A percentile compares a stretch with the other conserved stretches of the same genome.
These are phyloP conservation scores for Phytopythium aichiense DNA, from an alignment of 352 stramenopile species.

Conservation along the genomic window DNA sequence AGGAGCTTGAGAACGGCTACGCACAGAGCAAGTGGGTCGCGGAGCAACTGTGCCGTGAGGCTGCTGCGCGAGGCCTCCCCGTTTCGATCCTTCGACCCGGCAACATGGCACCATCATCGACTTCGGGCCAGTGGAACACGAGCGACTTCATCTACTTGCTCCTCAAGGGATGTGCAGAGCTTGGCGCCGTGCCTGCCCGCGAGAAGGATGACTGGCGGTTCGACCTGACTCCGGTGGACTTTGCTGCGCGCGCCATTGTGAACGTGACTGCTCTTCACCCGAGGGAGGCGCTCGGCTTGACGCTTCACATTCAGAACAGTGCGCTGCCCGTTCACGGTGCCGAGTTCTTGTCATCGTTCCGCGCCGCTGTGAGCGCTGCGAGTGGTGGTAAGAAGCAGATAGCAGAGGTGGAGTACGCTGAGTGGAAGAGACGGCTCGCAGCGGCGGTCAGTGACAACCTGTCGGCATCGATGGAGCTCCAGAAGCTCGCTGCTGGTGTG, in stretches of 20 bases:
- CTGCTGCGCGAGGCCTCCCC: constrained; percentile 70
- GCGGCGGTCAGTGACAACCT: constrained; percentile 11
- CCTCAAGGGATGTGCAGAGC: constrained; percentile 66
- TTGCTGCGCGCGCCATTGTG: constrained; percentile 83
- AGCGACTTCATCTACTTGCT: constrained; percentile 90
- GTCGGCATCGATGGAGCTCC: constrained; percentile 28
- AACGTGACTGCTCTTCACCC: constrained; percentile 64
- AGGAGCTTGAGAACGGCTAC: constrained; percentile 79
- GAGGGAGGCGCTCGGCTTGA: constrained; percentile 51
- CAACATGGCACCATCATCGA: constrained; percentile 81
- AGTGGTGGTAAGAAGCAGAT: constrained; percentile 18
- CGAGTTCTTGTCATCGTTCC: constrained; percentile 46
- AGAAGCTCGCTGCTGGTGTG: constrained; percentile 57
- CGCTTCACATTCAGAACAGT: constrained; percentile 74
- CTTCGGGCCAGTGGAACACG: constrained; percentile 74
- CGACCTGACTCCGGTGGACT: constrained; percentile 92
- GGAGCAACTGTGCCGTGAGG: constrained; percentile 84
- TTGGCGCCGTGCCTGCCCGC: constrained; percentile 56
- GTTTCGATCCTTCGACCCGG: constrained; percentile 86
- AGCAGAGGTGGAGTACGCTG: constrained; percentile 22
- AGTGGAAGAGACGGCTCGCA: constrained; percentile 29
- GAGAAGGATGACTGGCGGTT: constrained; percentile 65
- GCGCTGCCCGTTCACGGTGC: constrained; percentile 34
- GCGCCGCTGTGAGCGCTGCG: constrained; percentile 13
- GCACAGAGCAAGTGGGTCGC: constrained; percentile 91